Evolutionary conservation across 2,329 filamentous ascomycete genomes (phyloP).

Genomic region (Karstenula rhodostoma): DNA sequence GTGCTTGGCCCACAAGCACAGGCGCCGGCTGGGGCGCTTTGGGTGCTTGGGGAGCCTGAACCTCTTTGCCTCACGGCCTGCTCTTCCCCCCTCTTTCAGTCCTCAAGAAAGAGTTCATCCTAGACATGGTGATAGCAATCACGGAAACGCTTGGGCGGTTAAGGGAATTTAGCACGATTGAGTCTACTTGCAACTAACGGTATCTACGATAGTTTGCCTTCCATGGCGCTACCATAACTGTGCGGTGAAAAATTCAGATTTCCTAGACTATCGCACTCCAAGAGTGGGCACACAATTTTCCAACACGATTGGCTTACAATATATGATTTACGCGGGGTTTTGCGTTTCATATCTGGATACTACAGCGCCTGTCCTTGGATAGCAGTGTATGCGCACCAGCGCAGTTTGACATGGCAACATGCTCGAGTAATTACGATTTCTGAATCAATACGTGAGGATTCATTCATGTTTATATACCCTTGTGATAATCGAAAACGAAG

Average conservation of each 20-base stretch:
- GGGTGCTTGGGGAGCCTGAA: neutral
- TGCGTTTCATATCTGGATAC: too few relatives aligned
- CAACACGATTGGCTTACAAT: neutral
- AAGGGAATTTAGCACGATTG: neutral
- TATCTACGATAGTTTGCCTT: neutral
- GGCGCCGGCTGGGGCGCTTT: neutral
- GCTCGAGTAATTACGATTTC: too few relatives aligned
- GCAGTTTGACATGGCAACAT: too few relatives aligned
- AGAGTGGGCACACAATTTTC: neutral
- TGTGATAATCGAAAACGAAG: too few relatives aligned
- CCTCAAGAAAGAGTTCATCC: neutral
- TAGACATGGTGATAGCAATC: neutral
- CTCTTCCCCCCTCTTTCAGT: neutral
- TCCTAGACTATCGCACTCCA: neutral
- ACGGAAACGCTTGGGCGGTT: neutral
- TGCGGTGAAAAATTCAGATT: neutral
- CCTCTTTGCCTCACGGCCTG: neutral
- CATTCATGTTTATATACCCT: too few relatives aligned
- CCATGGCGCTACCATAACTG: neutral
- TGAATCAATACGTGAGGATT: too few relatives aligned
- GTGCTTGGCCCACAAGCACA: neutral
- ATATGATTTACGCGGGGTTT: neutral
- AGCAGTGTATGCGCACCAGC: too few relatives aligned
- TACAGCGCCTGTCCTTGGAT: too few relatives aligned
- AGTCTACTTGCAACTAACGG: neutral